Evolutionary conservation across 495 filamentous ascomycete species (phyloP).

Genomic region (Aspergillus mulundensis): DNA sequence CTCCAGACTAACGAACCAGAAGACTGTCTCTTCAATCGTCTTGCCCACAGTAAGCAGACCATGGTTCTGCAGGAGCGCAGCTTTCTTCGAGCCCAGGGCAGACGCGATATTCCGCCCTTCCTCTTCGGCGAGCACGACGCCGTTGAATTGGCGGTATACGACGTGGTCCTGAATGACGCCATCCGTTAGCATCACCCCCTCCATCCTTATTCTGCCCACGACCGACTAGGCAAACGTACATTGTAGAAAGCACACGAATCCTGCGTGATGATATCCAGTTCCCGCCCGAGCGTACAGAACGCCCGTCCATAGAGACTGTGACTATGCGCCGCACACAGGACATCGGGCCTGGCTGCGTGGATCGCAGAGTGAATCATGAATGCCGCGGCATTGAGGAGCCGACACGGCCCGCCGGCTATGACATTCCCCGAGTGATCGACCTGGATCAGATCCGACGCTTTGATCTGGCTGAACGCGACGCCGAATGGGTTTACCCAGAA

Average conservation of each 20-base stretch:
- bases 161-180: constrained; percentile 63
- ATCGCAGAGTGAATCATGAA: constrained; percentile 67
- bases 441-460: constrained; percentile 65
- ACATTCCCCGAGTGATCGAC: constrained; percentile 63
- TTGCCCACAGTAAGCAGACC: constrained; percentile 55
- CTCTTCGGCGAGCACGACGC: constrained; percentile 65
- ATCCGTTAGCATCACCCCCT: too few species aligned
- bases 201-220: too few species aligned
- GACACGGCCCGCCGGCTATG: constrained; percentile 60
- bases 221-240: constrained; percentile 11
- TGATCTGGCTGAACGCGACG: constrained; percentile 64
- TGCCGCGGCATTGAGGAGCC: constrained; percentile 63
- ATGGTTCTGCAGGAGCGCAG: constrained; percentile 68
- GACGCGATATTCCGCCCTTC: constrained; percentile 66
- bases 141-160: constrained; percentile 64
- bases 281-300: constrained; percentile 62
- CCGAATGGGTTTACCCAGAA: constrained; percentile 87
- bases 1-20: constrained; percentile 73
- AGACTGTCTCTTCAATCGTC: constrained; percentile 58
- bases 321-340: constrained; percentile 67
- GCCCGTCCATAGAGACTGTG: constrained; percentile 68
- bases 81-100: constrained; percentile 64
- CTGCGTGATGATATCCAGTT: constrained; percentile 69
- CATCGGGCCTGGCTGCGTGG: constrained; percentile 66
- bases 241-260: constrained; percentile 68